phyloP scores from a whole-genome alignment of 1,284 basidiomycete genomes.

The Puccinia polysora region DNA sequence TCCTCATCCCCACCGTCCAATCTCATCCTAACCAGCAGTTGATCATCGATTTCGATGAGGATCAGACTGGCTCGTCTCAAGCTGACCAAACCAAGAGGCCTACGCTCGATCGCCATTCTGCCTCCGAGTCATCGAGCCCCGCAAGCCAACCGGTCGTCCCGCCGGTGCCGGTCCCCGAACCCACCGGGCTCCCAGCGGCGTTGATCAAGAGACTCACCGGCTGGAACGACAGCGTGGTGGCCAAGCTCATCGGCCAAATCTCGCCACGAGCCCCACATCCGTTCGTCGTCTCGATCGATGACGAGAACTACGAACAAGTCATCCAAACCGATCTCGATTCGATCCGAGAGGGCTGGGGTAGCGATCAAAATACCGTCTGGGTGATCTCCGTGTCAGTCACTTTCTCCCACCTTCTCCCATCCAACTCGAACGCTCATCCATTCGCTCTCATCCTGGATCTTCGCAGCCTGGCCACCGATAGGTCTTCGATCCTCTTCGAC shows the following conservation, averaged over 20 bases:
- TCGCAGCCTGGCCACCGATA: conserved; percentile 29
- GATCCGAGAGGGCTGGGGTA: conserved; percentile 33
- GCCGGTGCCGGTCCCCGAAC: too few species aligned
- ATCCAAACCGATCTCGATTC: conserved; percentile 35
- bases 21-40: conserved; percentile 12
- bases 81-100: background rate
- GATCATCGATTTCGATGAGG: conserved; percentile 22
- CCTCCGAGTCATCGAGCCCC: too few species aligned
- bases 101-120: background rate
- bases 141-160: too few species aligned
- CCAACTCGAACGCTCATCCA: background rate
- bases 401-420: background rate
- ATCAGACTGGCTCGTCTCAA: background rate
- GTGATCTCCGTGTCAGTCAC: conserved; percentile 35
- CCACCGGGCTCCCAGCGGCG: conserved; percentile 24
- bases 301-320: conserved; percentile 34
- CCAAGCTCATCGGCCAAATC: conserved; percentile 33
- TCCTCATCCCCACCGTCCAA: background rate
- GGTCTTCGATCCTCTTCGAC: conserved; percentile 34
- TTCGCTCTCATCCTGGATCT: background rate
- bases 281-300: conserved; percentile 29
- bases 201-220: conserved; percentile 36
- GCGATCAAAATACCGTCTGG: conserved; percentile 38
- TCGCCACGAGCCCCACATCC: conserved; percentile 33
- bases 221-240: conserved; percentile 32